phyloP scores from a whole-genome alignment of 345 rosid genomes.

The Lepidium aucheri region DNA sequence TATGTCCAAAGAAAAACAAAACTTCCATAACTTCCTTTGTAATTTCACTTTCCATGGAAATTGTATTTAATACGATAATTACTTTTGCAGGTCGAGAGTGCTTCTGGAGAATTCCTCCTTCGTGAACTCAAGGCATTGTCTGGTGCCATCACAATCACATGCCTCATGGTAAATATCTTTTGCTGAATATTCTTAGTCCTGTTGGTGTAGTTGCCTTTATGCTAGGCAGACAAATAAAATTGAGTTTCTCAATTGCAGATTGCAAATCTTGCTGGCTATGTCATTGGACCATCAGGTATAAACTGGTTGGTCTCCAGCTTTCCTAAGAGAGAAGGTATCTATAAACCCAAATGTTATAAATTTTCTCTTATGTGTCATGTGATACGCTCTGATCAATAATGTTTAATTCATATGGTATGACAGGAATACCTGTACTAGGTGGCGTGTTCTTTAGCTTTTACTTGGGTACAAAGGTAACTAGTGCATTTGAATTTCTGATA shows the following conservation, averaged over 20 bases:
- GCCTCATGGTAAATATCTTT: conserved; percentile 68
- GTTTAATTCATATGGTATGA: conserved; percentile 6
- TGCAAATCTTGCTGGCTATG: conserved; percentile 92
- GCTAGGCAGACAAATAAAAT: background rate
- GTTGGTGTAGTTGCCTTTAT: background rate
- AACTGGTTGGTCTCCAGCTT: conserved; percentile 68
- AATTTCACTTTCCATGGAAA: background rate
- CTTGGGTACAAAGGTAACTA: conserved; percentile 69
- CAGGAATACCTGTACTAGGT: conserved; percentile 54
- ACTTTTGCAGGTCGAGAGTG: conserved; percentile 48
- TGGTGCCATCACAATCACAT: conserved; percentile 81
- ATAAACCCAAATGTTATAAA: background rate
- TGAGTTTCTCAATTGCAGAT: conserved; percentile 38
- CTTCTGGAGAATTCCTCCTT: conserved; percentile 43
- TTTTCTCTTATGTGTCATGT: background rate
- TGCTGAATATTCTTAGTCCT: background rate
- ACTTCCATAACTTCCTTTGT: background rate
- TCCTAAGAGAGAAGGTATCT: conserved; percentile 56
- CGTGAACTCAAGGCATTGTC: conserved; percentile 71
- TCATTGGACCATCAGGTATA: conserved; percentile 72
- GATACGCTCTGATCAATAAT: background rate
- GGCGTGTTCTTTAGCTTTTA: conserved; percentile 65
- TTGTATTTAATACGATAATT: background rate
- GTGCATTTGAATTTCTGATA: background rate
- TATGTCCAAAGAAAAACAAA: background rate